Base-by-base conservation (phyloP, 2,329 filamentous ascomycete species). In the Penicillium sp. region DNA sequence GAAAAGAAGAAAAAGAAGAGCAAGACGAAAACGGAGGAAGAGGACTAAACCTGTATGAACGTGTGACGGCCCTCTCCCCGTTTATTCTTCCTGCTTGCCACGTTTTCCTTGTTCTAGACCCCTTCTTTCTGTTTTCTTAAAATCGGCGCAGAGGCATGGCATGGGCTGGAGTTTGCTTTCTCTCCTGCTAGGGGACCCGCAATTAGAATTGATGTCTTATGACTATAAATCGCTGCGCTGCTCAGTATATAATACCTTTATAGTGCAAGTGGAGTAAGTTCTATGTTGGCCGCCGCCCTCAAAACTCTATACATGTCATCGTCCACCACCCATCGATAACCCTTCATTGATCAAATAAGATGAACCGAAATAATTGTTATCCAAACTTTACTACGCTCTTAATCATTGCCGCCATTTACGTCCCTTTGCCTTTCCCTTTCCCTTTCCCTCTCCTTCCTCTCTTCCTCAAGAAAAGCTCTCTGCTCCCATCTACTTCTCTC, bases 401-500 rank as follows among this genome's bases (percentile, higher is more conserved):
- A 44, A 41, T 19, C 23, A 30, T 11, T 17, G n/a, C 5, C 41
- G 19, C 21, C 26, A 35, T 30, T 30, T 46, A n/a, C 44, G 23
- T 15, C 31, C 31, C 7, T 31, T 35, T 38, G 35, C 38, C 29
- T 29, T 30, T 26, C 13, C 19, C 48, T 46, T 38, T 48, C 3
- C 35, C 29, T 29, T 30, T 26, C 13, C 19, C 48, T 46, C 35
- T 47, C 3, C 35, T 9, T 8, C 63, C 78, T 76, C 46, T 75
- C 69, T 47, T 70, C 74, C 67, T 41, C 35, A 13, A 89, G 73
- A 64, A 87, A 89, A 35, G 66, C 76, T 64, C 83, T 84, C 71
- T 90, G 87, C 71, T 89, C 87, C 23, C 75, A 70, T 21, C 84
- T 77, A 70, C 85, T 88, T 80, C 87, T 86, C 64, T 86, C 82